phyloP scores from a whole-genome alignment of 192 early-diverging fungal species.

The Umbelopsis vinacea region DNA sequence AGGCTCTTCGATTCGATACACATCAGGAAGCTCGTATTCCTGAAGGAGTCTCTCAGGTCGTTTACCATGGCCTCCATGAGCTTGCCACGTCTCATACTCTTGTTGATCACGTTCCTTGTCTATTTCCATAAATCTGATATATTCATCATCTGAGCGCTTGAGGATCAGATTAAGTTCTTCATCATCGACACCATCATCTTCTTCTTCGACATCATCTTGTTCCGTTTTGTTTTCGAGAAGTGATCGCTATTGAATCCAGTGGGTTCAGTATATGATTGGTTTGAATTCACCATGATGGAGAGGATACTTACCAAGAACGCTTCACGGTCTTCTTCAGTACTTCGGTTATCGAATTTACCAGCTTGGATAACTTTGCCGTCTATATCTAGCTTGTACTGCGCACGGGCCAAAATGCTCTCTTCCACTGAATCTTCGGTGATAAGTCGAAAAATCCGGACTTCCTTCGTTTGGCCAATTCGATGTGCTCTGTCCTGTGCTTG shows the following conservation, averaged over 20 bases:
- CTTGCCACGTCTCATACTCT: constrained; percentile 56
- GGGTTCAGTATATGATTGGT: background rate
- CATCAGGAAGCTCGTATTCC: constrained; percentile 89
- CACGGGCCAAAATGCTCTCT: constrained; percentile 90
- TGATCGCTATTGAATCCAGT: constrained; percentile 55
- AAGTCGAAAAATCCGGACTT: constrained; percentile 93
- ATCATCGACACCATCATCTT: constrained; percentile 79
- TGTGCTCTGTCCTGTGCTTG: constrained; percentile 99
- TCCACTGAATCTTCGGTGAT: constrained; percentile 93
- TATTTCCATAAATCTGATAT: constrained; percentile 72
- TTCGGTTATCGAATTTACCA: constrained; percentile 98
- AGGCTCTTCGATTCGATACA: constrained; percentile 70
- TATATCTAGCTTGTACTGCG: constrained; percentile 95
- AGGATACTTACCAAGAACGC: constrained; percentile 64
- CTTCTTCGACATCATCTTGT: constrained; percentile 64
- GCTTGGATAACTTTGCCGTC: constrained; percentile 99
- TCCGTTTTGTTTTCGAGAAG: constrained; percentile 85
- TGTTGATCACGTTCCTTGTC: constrained; percentile 69
- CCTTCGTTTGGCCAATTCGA: constrained; percentile 98
- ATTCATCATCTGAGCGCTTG: constrained; percentile 84
- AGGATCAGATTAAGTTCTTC: constrained; percentile 95
- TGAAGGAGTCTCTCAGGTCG: constrained; percentile 80
- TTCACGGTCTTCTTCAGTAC: constrained; percentile 92
- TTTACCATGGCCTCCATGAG: constrained; percentile 55
- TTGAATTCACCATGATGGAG: too few relatives aligned